phyloP scores from a whole-genome alignment of 139 green algal genomes.

The Ulvella scutata region DNA sequence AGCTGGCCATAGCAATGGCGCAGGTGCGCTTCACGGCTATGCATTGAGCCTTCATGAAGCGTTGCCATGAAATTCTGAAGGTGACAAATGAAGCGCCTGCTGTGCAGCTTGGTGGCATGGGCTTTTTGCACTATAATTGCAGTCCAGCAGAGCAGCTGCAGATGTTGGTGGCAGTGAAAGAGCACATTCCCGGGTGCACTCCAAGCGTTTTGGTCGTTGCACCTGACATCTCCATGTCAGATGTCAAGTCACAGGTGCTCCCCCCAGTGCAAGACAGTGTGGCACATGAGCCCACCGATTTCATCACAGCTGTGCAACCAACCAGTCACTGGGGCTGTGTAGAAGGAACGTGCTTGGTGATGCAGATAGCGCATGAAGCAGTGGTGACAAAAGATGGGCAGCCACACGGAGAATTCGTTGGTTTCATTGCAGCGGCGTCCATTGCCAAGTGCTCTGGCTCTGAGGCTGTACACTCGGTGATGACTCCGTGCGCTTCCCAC shows the following conservation, averaged over 20 bases:
- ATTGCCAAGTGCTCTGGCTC: not conserved
- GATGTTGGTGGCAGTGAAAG: slow-evolving; percentile 56
- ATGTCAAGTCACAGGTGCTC: slow-evolving; percentile 42
- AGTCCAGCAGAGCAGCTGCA: slow-evolving; percentile 76
- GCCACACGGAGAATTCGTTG: not conserved
- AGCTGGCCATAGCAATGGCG: slow-evolving; percentile 95
- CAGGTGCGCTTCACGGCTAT: slow-evolving; percentile 20
- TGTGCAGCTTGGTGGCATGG: slow-evolving; percentile 70
- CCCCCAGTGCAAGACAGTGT: too few relatives aligned
- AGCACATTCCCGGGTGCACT: slow-evolving; percentile 51
- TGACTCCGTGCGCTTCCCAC: slow-evolving; percentile 10
- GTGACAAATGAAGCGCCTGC: not conserved
- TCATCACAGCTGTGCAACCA: too few relatives aligned
- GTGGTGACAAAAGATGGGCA: not conserved
- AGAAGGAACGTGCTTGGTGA: too few relatives aligned
- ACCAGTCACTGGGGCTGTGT: too few relatives aligned
- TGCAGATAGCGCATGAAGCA: not conserved
- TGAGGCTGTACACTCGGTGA: not conserved
- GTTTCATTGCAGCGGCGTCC: not conserved
- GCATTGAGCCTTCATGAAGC: not conserved
- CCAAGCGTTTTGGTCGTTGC: slow-evolving; percentile 31
- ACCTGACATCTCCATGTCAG: slow-evolving; percentile 29
- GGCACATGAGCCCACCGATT: too few relatives aligned
- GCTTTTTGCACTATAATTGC: slow-evolving; percentile 98
- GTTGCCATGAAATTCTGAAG: not conserved